Percentiles rank a stretch among this genome's conserved stretches.
Evolutionary conservation across 164 flowering plant genomes (phyloP).

Genomic region (Nymphaea thermarum): DNA sequence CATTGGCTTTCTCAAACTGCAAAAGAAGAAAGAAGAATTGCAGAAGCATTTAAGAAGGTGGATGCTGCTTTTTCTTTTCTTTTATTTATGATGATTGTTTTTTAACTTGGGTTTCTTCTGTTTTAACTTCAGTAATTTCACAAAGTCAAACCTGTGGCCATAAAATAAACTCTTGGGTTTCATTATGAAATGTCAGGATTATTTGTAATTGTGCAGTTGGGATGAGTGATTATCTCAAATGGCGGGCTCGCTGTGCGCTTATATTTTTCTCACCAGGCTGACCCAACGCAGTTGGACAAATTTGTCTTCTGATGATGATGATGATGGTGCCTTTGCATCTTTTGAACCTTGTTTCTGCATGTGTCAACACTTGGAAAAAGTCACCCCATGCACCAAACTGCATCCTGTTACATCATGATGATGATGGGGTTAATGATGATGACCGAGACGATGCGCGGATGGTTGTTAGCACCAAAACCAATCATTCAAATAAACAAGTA

Average conservation of each 20-base stretch:
- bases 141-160: too few relatives aligned
- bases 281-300: not conserved
- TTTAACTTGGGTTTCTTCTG: not conserved
- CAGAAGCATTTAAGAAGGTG: not conserved
- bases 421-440: not conserved
- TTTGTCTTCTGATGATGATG: not conserved
- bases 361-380: not conserved
- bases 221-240: too few relatives aligned
- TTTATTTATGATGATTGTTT: not conserved
- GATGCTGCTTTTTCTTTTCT: too few relatives aligned
- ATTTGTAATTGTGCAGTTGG: too few relatives aligned
- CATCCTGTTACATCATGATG: not conserved
- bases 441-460: not conserved
- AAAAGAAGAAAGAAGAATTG: too few relatives aligned
- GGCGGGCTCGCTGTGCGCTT: too few relatives aligned
- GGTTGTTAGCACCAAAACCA: constrained; percentile 1
- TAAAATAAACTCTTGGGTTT: too few relatives aligned
- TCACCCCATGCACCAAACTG: not conserved
- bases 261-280: not conserved
- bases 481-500: constrained; percentile 6
- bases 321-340: not conserved
- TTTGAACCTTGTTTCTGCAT: not conserved
- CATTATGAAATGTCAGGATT: too few relatives aligned
- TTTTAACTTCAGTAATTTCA: too few relatives aligned
- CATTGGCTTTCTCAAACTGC: not conserved